Base-by-base conservation (phyloP, 352 stramenopile genomes). In the Thraustochytrium striatum region DNA sequence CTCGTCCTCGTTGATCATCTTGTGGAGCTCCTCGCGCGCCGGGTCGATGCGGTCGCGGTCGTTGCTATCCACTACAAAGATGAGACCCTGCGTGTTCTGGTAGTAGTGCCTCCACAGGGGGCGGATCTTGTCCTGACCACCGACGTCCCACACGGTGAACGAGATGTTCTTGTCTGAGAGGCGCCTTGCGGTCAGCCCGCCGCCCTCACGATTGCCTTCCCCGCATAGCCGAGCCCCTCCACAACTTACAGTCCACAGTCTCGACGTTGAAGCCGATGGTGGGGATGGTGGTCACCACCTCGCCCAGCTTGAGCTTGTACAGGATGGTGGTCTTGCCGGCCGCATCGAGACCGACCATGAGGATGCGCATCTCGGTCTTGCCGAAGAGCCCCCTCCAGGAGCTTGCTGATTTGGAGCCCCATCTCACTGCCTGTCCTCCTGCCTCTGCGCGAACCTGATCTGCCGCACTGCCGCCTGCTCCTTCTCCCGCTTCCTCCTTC, bases 11-110 rank as follows among this genome's bases (percentile, higher is more conserved):
- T 98, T 97, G 78, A 99, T 85, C 92, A 99, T 98, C 83, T 93
- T 91, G 87, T 98, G 92, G 61, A 99, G 88, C 87, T 99, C 96
- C 72, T 98, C 94, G 61, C 94, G 91, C 53, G 96, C 96, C 53
- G 88, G 91, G 70, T 98, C 94, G 69, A 99, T 91, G 95, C 96
- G 94, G 85, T 98, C 95, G 79, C 91, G 87, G 90, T 99, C 96
- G 87, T 98, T 98, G 72, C 93, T 98, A 88, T 99, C 96, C 69
- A 99, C 95, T 43, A 99, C 96, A 84, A 99, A 99, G 86, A 99
- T 99, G 52, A 99, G 87, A 75, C 93, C 96, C 89, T 99, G 94
- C 84, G 95, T 99, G 88, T 98, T 98, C 88, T 98, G 92, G 88
- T 99, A 99, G 89, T 99, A 99, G 88, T 99, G 95, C 84, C 95